Base-by-base conservation (phyloP, 2,329 filamentous ascomycete genomes). In the Aspergillus brunneoviolaceus region DNA sequence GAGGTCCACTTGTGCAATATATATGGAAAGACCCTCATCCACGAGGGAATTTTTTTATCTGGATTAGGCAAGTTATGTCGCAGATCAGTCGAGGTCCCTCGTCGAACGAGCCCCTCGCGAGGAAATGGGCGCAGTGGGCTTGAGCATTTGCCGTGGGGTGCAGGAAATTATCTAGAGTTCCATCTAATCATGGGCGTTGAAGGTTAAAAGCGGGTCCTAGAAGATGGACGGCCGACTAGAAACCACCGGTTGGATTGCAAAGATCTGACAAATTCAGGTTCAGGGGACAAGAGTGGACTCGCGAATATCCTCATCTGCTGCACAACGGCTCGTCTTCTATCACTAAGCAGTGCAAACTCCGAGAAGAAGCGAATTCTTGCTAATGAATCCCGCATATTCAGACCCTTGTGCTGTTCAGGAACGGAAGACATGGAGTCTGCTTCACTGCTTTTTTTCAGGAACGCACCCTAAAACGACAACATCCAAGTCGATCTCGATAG, bases 211-310 rank as follows among this genome's bases (percentile, higher is more conserved):
- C 49, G 53, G 53, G 27, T 27, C 35, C 51, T 45, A 35, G 11
- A 16, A 10, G 11, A 16, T 35, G 14, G 33, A 35, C 51, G 33
- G 31, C 9, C 33, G 51, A 23, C 25, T 52, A 23, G 35, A 53
- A 27, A 11, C 33, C 14, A 23, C 7, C 6, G 35, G 27, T 11
- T 16, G 10, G 53, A 23, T 49, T 55, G 14, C 42, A 55, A 55
- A 55, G 39, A 21, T 27, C n/a, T 55, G 53, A 55, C 53, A 49
- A 55, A 55, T 16, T 25, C 45, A n/a, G 25, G 27, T 25, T 14
- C 19, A 19, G n/a, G 29, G 11, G 45, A 16, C 27, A 25, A 45
- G n/a, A 5, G 53, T 48, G 42, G 42, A 55, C 33, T 33, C 11
- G 11, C 23, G 4, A 16, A 29, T 10, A 45, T 45, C 39, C 16